Conservation (phyloP, 176 grass and related monocot genomes). For the Oryza officinalis region DNA sequence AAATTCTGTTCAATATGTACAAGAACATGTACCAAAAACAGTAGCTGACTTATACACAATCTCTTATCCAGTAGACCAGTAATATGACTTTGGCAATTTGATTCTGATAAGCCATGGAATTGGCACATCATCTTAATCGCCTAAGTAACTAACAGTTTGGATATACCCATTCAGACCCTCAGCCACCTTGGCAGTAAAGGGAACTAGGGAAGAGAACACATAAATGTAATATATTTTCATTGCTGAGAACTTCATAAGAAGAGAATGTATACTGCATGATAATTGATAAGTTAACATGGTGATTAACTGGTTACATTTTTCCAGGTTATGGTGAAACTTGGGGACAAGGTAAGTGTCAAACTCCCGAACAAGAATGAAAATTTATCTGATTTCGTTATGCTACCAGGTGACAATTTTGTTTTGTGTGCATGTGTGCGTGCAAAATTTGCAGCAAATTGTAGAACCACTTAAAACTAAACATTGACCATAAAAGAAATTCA, state of each 20-base stretch:
- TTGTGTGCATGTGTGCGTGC: neutral
- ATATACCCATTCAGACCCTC: neutral
- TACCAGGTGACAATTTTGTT: neutral
- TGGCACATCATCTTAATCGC: neutral
- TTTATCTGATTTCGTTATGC: neutral
- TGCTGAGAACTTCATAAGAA: neutral
- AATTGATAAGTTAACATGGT: neutral
- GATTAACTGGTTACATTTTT: conserved; percentile 1
- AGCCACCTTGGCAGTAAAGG: conserved; percentile 11
- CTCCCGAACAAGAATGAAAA: neutral
- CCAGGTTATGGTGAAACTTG: neutral
- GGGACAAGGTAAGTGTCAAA: conserved; percentile 8
- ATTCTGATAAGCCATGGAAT: conserved; percentile 8
- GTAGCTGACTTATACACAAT: neutral
- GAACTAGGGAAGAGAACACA: neutral
- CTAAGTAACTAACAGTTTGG: neutral
- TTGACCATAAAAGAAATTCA: neutral
- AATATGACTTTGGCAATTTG: neutral
- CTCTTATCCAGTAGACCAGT: neutral
- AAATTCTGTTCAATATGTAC: neutral
- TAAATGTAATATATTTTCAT: neutral
- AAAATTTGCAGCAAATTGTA: neutral
- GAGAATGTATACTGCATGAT: neutral
- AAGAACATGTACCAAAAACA: conserved; percentile 12
- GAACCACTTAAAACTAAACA: neutral